Evolutionary conservation across 441 rosid genomes (phyloP).

Genomic region (Adansonia gregorii): DNA sequence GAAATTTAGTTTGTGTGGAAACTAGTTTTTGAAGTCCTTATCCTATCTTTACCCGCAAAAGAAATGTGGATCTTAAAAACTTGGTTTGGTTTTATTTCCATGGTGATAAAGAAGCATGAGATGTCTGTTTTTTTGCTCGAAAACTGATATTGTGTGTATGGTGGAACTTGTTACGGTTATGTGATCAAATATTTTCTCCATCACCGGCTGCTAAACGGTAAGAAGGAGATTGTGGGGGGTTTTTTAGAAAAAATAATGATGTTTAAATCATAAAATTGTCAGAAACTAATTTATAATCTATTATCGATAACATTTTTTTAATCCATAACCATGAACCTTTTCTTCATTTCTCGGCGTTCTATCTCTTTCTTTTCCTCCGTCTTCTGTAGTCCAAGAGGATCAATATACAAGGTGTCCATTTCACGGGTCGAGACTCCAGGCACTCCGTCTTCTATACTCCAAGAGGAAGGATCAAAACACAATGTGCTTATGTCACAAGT

Average conservation of each 20-base stretch:
- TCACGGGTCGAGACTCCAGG: too few species aligned
- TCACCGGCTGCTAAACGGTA: neutral
- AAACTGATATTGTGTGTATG: neutral
- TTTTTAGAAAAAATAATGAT: too few species aligned
- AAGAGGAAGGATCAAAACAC: too few species aligned
- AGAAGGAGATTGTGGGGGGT: too few species aligned
- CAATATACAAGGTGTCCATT: neutral
- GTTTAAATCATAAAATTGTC: neutral
- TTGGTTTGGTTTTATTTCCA: neutral
- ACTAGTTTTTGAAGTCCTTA: constrained; percentile 11
- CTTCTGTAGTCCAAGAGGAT: neutral
- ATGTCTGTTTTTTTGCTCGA: neutral
- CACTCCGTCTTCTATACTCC: too few species aligned
- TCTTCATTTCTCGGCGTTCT: neutral
- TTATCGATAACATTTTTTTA: too few species aligned
- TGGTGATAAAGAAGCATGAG: neutral
- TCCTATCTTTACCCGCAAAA: constrained; percentile 23
- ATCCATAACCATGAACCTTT: too few species aligned
- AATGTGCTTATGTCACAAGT: too few species aligned
- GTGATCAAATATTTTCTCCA: neutral
- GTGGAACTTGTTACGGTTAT: neutral
- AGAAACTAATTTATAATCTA: too few species aligned
- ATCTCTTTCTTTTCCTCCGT: too few species aligned
- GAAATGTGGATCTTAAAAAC: constrained; percentile 24
- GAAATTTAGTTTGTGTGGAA: constrained; percentile 23